phyloP scores from a whole-genome alignment of 176 grass and related monocot genomes.

The Ensete ventricosum region DNA sequence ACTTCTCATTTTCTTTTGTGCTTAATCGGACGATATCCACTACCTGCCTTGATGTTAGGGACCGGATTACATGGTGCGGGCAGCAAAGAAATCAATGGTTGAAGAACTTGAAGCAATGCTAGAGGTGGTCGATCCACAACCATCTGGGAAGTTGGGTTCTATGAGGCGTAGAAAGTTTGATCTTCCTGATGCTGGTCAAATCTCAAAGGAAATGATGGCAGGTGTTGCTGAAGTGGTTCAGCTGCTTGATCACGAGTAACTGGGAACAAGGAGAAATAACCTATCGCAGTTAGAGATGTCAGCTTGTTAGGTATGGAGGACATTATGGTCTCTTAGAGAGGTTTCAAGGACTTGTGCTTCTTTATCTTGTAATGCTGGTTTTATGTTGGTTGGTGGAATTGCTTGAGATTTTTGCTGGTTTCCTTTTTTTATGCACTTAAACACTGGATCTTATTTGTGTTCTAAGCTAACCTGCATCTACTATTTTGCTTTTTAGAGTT shows the following conservation, averaged over 20 bases:
- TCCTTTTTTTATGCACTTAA: background rate
- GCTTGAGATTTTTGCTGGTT: background rate
- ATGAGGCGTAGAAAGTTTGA: conserved; percentile 60
- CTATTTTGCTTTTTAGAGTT: background rate
- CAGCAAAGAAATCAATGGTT: conserved; percentile 69
- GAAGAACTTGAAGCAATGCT: conserved; percentile 78
- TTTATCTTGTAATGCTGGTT: background rate
- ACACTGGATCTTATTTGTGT: background rate
- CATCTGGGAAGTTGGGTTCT: conserved; percentile 33
- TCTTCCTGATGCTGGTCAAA: conserved; percentile 47
- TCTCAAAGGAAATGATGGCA: conserved; percentile 32
- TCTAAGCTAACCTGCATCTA: background rate
- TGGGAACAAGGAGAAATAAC: background rate
- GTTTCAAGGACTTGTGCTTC: background rate
- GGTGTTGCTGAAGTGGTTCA: conserved; percentile 35
- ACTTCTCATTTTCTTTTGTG: background rate
- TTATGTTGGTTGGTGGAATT: background rate
- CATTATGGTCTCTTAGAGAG: background rate
- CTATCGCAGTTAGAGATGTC: background rate
- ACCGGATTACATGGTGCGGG: conserved; percentile 84
- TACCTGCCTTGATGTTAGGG: conserved; percentile 24
- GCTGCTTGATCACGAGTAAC: conserved; percentile 42
- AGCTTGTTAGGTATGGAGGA: background rate
- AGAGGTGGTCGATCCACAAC: conserved; percentile 76
- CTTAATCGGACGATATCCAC: background rate